Base-by-base conservation (phyloP, 176 grass and related monocot species). In the Guadua angustifolia region DNA sequence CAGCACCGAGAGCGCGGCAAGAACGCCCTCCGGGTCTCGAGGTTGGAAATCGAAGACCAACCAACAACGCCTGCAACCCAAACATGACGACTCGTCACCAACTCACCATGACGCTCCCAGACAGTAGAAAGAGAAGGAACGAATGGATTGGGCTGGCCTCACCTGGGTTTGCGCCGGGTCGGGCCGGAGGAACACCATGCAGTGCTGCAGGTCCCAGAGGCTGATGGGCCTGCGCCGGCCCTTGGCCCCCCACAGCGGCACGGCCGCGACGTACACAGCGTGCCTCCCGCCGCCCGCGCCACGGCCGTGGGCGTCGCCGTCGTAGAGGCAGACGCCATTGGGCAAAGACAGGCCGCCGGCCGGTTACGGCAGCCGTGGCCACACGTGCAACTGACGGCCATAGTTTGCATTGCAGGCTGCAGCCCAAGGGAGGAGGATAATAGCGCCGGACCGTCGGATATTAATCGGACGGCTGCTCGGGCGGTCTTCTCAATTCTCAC, bases 21-120 rank as follows among this genome's bases (percentile, higher is more conserved):
- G 79, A 57, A 76, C 84, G 53, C 92, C 87, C 72, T 98, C 95
- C 1, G 95, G 89, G 79, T 98, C 85, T 65, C 46, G 85, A 19
- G 95, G 93, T 66, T 92, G 95, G 82, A 93, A 98, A 80, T 98
- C 95, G 83, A 88, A 95, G 13, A 92, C 89, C 42, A 90, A 92
- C 89, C 42, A 90, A 24, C 35, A 84, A 29, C 35, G 80, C 77
- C 91, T 93, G 78, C 72, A 78, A 38, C 45, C 32, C 12, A 21
- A 69, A 19, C 50, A 77, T 61, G 35, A 59, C 7, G 13, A n/a
- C 9, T 7, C 6, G 3, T 15, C 29, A 5, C 39, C 39, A 40
- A 43, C 42, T 43, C 42, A 9, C 50, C 49, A 55, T n/a, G 42
- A 10, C 17, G 8, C 57, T 43, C 75, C 17, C 18, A 35, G 21